These are phyloP conservation scores for Aspergillus tanneri DNA, from an alignment of 2,329 filamentous ascomycete genomes.

Conservation along the genomic window DNA sequence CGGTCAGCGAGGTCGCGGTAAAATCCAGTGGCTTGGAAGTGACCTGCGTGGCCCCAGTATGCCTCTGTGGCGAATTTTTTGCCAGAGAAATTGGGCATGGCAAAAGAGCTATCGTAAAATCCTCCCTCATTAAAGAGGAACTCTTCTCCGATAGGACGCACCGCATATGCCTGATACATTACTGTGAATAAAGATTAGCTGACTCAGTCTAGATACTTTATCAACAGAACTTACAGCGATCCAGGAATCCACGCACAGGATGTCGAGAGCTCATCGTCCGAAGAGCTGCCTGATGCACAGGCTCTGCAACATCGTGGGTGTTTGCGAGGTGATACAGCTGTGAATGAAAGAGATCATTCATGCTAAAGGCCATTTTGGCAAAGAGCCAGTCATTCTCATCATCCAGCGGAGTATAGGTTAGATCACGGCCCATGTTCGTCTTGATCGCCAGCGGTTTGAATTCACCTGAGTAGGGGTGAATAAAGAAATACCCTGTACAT, in stretches of 20 bases:
- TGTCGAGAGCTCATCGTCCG: background rate
- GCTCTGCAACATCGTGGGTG: conserved; percentile 1
- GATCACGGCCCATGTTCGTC: conserved; percentile 1
- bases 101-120: conserved; percentile 2
- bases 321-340: conserved; percentile 3
- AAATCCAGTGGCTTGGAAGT: background rate
- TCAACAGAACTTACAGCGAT: background rate
- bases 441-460: background rate
- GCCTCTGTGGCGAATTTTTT: background rate
- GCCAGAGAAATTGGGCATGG: background rate
- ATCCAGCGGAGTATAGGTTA: conserved; percentile 1
- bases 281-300: conserved; percentile 1
- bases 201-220: background rate
- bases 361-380: conserved; percentile 2
- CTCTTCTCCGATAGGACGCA: background rate
- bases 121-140: conserved; percentile 3
- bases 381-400: conserved; percentile 1
- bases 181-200: background rate
- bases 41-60: conserved; percentile 1
- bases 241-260: background rate
- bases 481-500: conserved; percentile 3
- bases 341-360: conserved; percentile 2
- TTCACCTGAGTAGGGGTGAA: background rate
- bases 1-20: background rate
- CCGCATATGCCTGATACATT: conserved; percentile 4